Percentiles rank a stretch among this genome's conserved stretches.
Evolutionary conservation across 2,329 filamentous ascomycete species (phyloP).

Genomic region (Calonectria multiphialidica): DNA sequence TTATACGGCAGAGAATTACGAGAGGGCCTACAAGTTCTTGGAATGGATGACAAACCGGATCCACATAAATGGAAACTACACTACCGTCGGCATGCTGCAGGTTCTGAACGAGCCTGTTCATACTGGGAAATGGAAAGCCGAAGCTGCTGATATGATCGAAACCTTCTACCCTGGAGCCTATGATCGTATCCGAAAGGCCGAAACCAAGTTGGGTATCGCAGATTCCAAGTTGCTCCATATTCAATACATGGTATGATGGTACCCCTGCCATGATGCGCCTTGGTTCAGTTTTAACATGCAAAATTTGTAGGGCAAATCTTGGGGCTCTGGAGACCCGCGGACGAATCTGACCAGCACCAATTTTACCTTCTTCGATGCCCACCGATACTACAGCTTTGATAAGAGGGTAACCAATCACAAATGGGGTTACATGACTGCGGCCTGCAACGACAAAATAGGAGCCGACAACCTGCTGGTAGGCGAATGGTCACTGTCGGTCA

Average conservation of each 20-base stretch:
- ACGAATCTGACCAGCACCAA: slow-evolving; percentile 56
- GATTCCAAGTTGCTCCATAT: slow-evolving; percentile 63
- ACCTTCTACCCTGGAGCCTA: slow-evolving; percentile 42
- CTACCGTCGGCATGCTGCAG: slow-evolving; percentile 70
- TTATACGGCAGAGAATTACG: slow-evolving; percentile 67
- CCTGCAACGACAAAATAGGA: slow-evolving; percentile 60
- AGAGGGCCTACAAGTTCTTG: slow-evolving; percentile 65
- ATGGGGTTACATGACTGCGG: slow-evolving; percentile 61
- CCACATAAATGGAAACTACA: slow-evolving; percentile 61
- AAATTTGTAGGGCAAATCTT: slow-evolving; percentile 52
- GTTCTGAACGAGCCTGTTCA: slow-evolving; percentile 69
- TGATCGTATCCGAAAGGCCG: slow-evolving; percentile 57
- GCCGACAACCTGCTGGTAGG: slow-evolving; percentile 62
- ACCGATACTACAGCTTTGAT: slow-evolving; percentile 70
- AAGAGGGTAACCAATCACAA: slow-evolving; percentile 56
- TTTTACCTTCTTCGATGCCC: slow-evolving; percentile 67
- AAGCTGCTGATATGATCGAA: slow-evolving; percentile 42
- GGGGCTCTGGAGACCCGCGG: slow-evolving; percentile 68
- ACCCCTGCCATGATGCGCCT: neutral
- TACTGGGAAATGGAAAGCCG: slow-evolving; percentile 39
- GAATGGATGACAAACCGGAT: slow-evolving; percentile 66
- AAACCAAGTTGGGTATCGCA: slow-evolving; percentile 57
- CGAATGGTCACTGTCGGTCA: slow-evolving; percentile 69
- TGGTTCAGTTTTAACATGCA: neutral
- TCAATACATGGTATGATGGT: slow-evolving; percentile 53